A percentile compares a stretch with the other conserved stretches of the same genome.
Conservation (phyloP, 371 early-diverging fungal genomes). For the Ecytonucleospora hepatopenaei region DNA sequence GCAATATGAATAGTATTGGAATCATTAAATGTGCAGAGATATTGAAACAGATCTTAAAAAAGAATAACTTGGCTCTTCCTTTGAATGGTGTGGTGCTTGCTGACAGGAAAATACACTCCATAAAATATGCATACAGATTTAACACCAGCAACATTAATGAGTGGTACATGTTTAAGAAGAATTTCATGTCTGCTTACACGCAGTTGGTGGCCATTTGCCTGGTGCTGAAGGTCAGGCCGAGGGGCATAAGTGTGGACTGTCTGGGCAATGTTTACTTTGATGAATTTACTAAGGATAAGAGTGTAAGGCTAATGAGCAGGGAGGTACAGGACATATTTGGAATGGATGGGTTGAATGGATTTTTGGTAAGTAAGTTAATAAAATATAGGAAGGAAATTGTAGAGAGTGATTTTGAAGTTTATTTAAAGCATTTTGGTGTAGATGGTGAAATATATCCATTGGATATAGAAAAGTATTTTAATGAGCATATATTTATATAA, state of each 20-base stretch:
- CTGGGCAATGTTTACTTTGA: not conserved
- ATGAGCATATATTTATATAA: no score
- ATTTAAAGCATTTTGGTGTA: not conserved
- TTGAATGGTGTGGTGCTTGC: not conserved
- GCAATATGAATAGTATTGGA: not conserved
- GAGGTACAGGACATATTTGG: conserved; percentile 9
- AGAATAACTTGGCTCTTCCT: not conserved
- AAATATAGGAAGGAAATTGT: not conserved
- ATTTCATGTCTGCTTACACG: not conserved
- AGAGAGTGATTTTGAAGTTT: not conserved
- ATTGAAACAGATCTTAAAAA: not conserved
- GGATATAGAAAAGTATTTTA: not conserved
- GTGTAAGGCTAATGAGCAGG: not conserved
- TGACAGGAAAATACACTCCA: not conserved
- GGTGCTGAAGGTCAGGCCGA: not conserved
- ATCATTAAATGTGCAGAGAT: not conserved
- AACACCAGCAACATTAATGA: conserved; percentile 2
- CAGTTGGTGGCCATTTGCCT: not conserved
- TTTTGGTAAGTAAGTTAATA: not conserved
- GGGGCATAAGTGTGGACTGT: not conserved
- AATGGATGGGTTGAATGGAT: conserved; percentile 18
- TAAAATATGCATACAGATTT: not conserved
- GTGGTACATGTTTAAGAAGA: not conserved
- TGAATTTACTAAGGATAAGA: not conserved
- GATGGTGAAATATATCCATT: not conserved